Conservation (phyloP, 2,329 filamentous ascomycete species). For the Alternaria ventricosa region DNA sequence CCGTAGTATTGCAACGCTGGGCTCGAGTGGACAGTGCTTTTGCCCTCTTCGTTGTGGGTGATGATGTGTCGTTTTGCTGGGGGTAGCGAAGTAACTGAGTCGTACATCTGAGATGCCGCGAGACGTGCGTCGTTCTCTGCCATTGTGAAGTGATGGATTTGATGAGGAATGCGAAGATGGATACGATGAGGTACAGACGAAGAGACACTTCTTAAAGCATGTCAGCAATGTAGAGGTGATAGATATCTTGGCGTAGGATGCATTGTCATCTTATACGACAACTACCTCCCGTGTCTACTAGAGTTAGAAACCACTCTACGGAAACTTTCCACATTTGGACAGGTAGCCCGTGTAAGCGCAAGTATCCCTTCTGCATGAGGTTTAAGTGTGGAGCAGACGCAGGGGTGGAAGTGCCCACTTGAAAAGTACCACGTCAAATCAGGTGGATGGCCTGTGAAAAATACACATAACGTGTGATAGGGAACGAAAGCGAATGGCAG, state of each 20-base stretch:
- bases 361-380: not conserved
- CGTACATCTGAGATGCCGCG: constrained; percentile 3
- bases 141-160: constrained; percentile 3
- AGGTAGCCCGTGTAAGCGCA: not conserved
- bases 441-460: not conserved
- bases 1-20: constrained; percentile 21
- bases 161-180: not conserved
- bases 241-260: not conserved
- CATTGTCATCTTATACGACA: not conserved
- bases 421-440: not conserved
- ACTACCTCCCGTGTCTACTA: not conserved
- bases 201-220: not conserved
- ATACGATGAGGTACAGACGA: not conserved
- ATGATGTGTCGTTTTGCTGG: constrained; percentile 45
- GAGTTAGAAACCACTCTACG: not conserved
- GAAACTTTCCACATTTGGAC: not conserved
- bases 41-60: constrained; percentile 41
- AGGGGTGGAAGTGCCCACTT: not conserved
- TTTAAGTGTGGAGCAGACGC: not conserved
- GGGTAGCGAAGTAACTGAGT: constrained; percentile 24
- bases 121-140: constrained; percentile 10
- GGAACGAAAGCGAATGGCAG: not conserved
- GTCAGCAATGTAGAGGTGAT: not conserved
- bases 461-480: not conserved
- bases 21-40: constrained; percentile 48